Conservation (phyloP, 2,329 filamentous ascomycete species). For the Fusarium longipes region DNA sequence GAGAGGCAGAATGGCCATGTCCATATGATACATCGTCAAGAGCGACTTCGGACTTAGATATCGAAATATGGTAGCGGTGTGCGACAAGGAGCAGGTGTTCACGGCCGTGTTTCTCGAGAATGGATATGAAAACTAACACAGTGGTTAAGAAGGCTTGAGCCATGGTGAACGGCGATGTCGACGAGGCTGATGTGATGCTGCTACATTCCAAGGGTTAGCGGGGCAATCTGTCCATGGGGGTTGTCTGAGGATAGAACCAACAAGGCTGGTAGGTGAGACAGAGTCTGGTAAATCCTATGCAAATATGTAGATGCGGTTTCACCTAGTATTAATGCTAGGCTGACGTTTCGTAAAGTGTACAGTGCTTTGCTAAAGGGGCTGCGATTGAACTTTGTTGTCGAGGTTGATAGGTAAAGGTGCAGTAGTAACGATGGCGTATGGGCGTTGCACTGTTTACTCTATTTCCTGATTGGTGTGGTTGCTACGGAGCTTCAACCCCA, state of each 20-base stretch:
- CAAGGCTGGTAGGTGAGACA: conserved; percentile 34
- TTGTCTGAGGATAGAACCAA: conserved; percentile 25
- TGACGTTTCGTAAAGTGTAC: conserved; percentile 16
- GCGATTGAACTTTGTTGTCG: conserved; percentile 22
- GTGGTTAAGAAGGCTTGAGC: conserved; percentile 56
- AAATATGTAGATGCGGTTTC: conserved; percentile 16
- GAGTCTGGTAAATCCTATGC: conserved; percentile 9
- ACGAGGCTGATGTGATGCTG: conserved; percentile 26
- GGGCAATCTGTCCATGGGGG: conserved; percentile 49
- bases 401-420: conserved; percentile 30
- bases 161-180: conserved; percentile 47
- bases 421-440: conserved; percentile 35
- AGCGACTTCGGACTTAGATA: conserved; percentile 51
- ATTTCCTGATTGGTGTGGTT: conserved; percentile 50
- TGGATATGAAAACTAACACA: conserved; percentile 51
- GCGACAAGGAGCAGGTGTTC: conserved; percentile 10
- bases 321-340: conserved; percentile 20
- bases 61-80: conserved; percentile 45
- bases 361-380: conserved; percentile 12
- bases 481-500: conserved; percentile 46
- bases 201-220: conserved; percentile 58
- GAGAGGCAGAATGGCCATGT: conserved; percentile 49
- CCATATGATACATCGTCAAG: conserved; percentile 48
- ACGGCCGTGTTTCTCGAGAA: not conserved
- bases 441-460: conserved; percentile 46